phyloP scores from a whole-genome alignment of 163 green algal genomes.

The Coccomyxa subellipsoidea region DNA sequence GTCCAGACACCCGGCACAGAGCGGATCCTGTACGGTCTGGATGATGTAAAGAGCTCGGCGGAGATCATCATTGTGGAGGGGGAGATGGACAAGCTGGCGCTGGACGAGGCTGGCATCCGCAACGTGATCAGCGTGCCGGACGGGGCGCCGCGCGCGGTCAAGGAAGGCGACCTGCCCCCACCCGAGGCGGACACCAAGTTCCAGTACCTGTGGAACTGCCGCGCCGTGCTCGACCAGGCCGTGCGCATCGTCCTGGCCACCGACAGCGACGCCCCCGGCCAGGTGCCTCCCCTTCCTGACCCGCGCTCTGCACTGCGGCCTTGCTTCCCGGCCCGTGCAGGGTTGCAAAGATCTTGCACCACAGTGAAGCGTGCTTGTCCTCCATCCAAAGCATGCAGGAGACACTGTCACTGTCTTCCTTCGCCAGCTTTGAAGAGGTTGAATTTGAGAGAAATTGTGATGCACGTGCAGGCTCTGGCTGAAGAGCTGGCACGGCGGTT shows the following conservation, averaged over 20 bases:
- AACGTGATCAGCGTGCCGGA: slow-evolving; percentile 50
- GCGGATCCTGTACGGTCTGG: slow-evolving; percentile 83
- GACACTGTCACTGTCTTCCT: no score
- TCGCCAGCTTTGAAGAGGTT: no score
- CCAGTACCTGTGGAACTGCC: slow-evolving; percentile 75
- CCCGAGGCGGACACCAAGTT: slow-evolving; percentile 71
- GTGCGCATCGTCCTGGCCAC: slow-evolving; percentile 61
- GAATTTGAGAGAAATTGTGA: no score
- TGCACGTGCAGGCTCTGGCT: slow-evolving; percentile 42
- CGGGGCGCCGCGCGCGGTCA: background rate
- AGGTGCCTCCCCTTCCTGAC: slow-evolving; percentile 1
- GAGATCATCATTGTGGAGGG: slow-evolving; percentile 61
- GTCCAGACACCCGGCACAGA: slow-evolving; percentile 67
- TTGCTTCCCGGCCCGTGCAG: no score
- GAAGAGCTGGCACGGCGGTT: slow-evolving; percentile 75
- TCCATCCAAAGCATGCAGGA: no score
- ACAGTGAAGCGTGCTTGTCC: no score
- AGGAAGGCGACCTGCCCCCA: slow-evolving; percentile 10
- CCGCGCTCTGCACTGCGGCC: no score
- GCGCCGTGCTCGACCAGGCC: slow-evolving; percentile 58
- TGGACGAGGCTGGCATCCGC: slow-evolving; percentile 58
- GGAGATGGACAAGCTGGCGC: slow-evolving; percentile 69
- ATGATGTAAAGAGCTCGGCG: slow-evolving; percentile 50
- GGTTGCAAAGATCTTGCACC: no score
- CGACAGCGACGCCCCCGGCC: slow-evolving; percentile 73